These are phyloP conservation scores for Neospora caninum DNA, from an alignment of 169 alveolate species.

Conservation along the genomic window DNA sequence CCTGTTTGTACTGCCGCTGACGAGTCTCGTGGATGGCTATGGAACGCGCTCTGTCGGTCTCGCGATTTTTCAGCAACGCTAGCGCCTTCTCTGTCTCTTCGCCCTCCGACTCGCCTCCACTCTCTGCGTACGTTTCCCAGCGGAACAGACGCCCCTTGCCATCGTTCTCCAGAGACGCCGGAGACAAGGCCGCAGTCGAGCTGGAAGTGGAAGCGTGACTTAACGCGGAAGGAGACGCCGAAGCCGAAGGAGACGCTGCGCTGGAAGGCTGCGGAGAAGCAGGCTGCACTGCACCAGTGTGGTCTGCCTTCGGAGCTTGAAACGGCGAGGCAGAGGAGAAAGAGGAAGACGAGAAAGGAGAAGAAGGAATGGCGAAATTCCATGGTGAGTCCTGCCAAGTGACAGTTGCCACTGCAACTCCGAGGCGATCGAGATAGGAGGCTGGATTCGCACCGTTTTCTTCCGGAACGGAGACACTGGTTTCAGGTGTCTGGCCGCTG, in stretches of 20 bases:
- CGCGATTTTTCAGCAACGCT: not conserved
- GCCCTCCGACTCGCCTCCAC: not conserved
- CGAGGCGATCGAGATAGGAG: conserved; percentile 2
- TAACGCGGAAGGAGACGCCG: too few species aligned
- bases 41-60: not conserved
- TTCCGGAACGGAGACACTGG: not conserved
- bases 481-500: too few species aligned
- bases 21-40: not conserved
- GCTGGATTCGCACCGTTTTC: too few species aligned
- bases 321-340: too few species aligned
- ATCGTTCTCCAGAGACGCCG: too few species aligned
- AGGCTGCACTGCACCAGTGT: too few species aligned
- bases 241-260: too few species aligned
- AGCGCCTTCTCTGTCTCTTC: not conserved
- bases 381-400: not conserved
- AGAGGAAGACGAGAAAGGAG: not conserved
- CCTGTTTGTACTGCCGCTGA: not conserved
- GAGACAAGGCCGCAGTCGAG: too few species aligned
- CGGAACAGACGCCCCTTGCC: not conserved
- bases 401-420: not conserved
- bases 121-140: not conserved
- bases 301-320: too few species aligned
- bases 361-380: not conserved
- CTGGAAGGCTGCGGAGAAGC: too few species aligned
- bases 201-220: too few species aligned